phyloP scores from a whole-genome alignment of 495 filamentous ascomycete genomes.

The Lasiosphaeriaceae sp. region DNA sequence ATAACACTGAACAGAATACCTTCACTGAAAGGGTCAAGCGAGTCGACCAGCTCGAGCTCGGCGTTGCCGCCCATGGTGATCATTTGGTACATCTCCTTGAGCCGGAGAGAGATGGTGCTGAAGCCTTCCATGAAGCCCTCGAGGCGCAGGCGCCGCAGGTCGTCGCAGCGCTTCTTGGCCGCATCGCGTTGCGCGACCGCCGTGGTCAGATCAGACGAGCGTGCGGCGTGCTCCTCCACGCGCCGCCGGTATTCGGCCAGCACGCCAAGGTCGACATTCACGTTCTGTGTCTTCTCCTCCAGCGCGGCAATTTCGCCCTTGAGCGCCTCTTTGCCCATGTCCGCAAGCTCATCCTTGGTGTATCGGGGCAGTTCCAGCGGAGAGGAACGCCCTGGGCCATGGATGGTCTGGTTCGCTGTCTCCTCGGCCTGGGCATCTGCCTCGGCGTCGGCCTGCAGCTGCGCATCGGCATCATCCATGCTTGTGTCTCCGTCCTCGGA shows the following conservation, averaged over 20 bases:
- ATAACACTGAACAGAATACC: slow-evolving; percentile 96
- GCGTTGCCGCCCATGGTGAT: slow-evolving; percentile 99
- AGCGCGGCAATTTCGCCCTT: slow-evolving; percentile 84
- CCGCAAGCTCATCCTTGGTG: slow-evolving; percentile 86
- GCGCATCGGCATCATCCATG: slow-evolving; percentile 24
- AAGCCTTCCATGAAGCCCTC: slow-evolving; percentile 99
- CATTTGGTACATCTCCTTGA: slow-evolving; percentile 99
- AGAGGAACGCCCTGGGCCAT: slow-evolving; percentile 18
- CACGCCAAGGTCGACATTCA: slow-evolving; percentile 84
- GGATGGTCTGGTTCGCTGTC: slow-evolving; percentile 22
- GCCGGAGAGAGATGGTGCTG: slow-evolving; percentile 83
- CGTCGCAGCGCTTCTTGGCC: slow-evolving; percentile 86
- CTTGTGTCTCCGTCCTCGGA: slow-evolving; percentile 14
- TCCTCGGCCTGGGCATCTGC: slow-evolving; percentile 21
- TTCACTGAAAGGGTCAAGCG: slow-evolving; percentile 91
- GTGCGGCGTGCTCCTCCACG: slow-evolving; percentile 77
- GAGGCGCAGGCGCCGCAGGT: slow-evolving; percentile 79
- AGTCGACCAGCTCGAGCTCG: slow-evolving; percentile 93
- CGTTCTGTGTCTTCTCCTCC: slow-evolving; percentile 89
- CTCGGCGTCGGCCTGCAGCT: slow-evolving; percentile 22
- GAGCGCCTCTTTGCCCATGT: slow-evolving; percentile 82
- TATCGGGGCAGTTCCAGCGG: slow-evolving; percentile 67
- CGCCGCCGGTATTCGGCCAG: slow-evolving; percentile 90
- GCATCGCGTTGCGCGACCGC: slow-evolving; percentile 75
- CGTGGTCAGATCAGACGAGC: slow-evolving; percentile 71